Evolutionary conservation across 1,284 basidiomycete species (phyloP), one percentile per base, ranked within the genome.

Genomic region (Cystobasidium sp.): DNA sequence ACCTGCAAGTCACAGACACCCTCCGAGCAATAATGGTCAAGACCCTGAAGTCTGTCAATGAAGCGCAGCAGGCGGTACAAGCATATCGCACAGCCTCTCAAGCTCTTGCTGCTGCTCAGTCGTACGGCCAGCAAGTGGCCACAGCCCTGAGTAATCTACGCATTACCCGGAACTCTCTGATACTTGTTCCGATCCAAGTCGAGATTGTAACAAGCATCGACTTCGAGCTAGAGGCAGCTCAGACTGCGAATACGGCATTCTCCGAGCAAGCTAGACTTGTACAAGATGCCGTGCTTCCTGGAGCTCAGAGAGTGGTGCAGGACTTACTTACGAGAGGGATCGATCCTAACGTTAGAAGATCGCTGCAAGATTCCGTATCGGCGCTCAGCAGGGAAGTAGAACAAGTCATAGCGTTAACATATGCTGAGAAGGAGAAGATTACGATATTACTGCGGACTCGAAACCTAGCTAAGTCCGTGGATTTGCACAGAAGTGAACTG

Each of bases 281-380:
- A 1, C 39, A 47, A 16, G 41, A 63, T 12, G 16, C 18, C 0
- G 53, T 77, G 22, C 61, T 61, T 18, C 53, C 53, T 14, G 20
- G 14, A 31, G 66, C 68, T 4, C n/a, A 70, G 0, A 18, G 7
- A 18, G 58, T 74, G 16, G 22, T 75, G 24, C 44, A 18, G 3
- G 41, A 65, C 16, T 52, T 77, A 18, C 20, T 52, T 3, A 37
- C 44, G 12, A n/a, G 46, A 14, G 75, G 76, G 4, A 72, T 76
- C 43, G 70, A 75, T 39, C 56, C 75, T 0, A 69, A 75, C 20
- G 43, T 66, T 5, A 62, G 70, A 24, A 64, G 62, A 44, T 37
- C 49, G 6, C 37, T 73, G 22, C 70, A 73, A 56, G 63, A 66
- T 14, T 58, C 44, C 22, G 16, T 71, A 12, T 18, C 59, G 8